Evolutionary conservation across 1,284 basidiomycete species (phyloP), one percentile per base, ranked within the genome.

Genomic region (Pseudomicrostroma phylloplanum): DNA sequence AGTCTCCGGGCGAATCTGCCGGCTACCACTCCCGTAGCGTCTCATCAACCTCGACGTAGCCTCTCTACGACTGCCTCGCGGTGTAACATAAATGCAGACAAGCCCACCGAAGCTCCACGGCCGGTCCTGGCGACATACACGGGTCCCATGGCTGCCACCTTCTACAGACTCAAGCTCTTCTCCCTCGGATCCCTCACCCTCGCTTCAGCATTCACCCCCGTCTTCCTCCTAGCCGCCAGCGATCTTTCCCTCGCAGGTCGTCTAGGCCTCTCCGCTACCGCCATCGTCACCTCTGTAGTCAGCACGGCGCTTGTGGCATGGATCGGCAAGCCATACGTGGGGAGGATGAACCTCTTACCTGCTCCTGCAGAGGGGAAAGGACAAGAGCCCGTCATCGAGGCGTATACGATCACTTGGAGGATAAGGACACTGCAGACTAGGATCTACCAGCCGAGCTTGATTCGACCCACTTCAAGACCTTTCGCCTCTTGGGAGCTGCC

Each of bases 211-310:
- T 81, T 92, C 70, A 83, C 88, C 0, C 90, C 90, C 1, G 85
- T 92, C 79, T 85, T 93, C 62, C 87, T 92, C 77, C 78, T 90
- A 53, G 83, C 91, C 62, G 89, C 91, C 64, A 89, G 88, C 6
- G 84, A 84, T 26, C 83, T 93, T 15, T 88, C 89, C 0, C 73
- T 84, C 46, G 83, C 84, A 19, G 90, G 87, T 0, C 85, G 90
- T n/a, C 72, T 86, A 21, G 86, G 85, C 3, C 82, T 93, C 55
- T 87, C 86, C 1, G 81, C 81, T 13, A 87, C 88, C 2, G 89
- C 90, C 1, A 71, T 92, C 56, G 83, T 83, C 46, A 89, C 89
- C 0, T 88, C 86, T 43, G 83, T 84, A 11, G 80, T 88, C 43
- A 89, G 88, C 59, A 91, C 89, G 8, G 85, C 83, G 0, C 82